phyloP scores from a whole-genome alignment of 2,329 filamentous ascomycete genomes.

The Pseudocercospora crystallina region DNA sequence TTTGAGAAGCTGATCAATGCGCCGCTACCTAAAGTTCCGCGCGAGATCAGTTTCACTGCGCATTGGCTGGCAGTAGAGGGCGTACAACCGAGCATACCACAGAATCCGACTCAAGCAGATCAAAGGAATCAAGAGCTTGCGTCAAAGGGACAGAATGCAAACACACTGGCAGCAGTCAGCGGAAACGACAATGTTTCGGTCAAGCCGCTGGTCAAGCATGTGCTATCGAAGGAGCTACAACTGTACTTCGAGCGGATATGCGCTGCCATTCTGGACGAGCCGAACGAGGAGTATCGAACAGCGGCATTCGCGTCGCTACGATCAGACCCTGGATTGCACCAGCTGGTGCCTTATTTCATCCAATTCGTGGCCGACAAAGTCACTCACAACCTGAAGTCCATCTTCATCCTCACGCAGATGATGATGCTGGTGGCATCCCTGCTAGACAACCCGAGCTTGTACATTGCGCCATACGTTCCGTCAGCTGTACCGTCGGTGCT shows the following conservation, averaged over 20 bases:
- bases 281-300: constrained; percentile 79
- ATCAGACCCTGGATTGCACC: constrained; percentile 89
- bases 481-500: constrained; percentile 81
- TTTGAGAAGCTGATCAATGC: constrained; percentile 99
- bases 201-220: constrained; percentile 91
- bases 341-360: constrained; percentile 93
- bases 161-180: constrained; percentile 78
- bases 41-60: constrained; percentile 89
- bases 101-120: constrained; percentile 79
- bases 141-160: constrained; percentile 85
- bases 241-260: constrained; percentile 97
- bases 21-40: constrained; percentile 87
- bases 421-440: constrained; percentile 86
- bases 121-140: constrained; percentile 80
- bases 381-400: constrained; percentile 86
- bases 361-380: constrained; percentile 96
- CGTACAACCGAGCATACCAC: constrained; percentile 92
- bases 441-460: constrained; percentile 78
- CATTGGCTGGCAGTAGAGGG: constrained; percentile 98
- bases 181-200: constrained; percentile 81
- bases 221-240: constrained; percentile 91
- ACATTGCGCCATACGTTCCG: constrained; percentile 67
- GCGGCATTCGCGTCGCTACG: constrained; percentile 83
- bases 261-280: constrained; percentile 81
- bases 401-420: constrained; percentile 86